These are phyloP conservation scores for Pseudopithomyces maydicus DNA, from an alignment of 2,329 filamentous ascomycete genomes.

Conservation along the genomic window DNA sequence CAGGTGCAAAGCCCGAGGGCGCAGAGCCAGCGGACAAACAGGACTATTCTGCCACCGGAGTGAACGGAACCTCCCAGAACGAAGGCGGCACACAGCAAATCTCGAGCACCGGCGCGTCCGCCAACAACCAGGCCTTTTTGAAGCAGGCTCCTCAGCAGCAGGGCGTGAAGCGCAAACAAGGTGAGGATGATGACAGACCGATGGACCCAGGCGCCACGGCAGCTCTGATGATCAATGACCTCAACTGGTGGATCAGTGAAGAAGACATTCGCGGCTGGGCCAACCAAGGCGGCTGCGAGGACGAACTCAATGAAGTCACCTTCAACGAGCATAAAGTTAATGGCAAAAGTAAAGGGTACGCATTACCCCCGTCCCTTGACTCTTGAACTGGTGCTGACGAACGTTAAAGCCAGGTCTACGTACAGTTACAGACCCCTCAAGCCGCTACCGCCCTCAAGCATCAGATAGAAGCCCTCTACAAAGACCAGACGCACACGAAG, in stretches of 20 bases:
- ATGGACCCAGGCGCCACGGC: constrained; percentile 66
- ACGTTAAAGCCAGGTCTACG: constrained; percentile 68
- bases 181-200: constrained; percentile 56
- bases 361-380: constrained; percentile 6
- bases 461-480: constrained; percentile 70
- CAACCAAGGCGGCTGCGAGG: constrained; percentile 77
- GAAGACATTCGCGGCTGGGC: constrained; percentile 92
- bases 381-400: constrained; percentile 13
- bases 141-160: constrained; percentile 57
- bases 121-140: constrained; percentile 41
- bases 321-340: constrained; percentile 99
- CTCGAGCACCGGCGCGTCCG: constrained; percentile 48
- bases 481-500: constrained; percentile 65
- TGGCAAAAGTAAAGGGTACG: constrained; percentile 96
- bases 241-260: constrained; percentile 92
- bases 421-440: constrained; percentile 83
- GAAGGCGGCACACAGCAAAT: constrained; percentile 49
- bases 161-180: constrained; percentile 67
- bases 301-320: constrained; percentile 87
- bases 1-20: constrained; percentile 14
- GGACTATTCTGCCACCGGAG: constrained; percentile 25
- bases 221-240: constrained; percentile 83
- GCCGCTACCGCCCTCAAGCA: constrained; percentile 86
- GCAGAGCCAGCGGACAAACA: constrained; percentile 22
- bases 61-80: constrained; percentile 27